These are phyloP conservation scores for Taphrina sp. DNA, from an alignment of 1,139 yeast species.

Conservation along the genomic window DNA sequence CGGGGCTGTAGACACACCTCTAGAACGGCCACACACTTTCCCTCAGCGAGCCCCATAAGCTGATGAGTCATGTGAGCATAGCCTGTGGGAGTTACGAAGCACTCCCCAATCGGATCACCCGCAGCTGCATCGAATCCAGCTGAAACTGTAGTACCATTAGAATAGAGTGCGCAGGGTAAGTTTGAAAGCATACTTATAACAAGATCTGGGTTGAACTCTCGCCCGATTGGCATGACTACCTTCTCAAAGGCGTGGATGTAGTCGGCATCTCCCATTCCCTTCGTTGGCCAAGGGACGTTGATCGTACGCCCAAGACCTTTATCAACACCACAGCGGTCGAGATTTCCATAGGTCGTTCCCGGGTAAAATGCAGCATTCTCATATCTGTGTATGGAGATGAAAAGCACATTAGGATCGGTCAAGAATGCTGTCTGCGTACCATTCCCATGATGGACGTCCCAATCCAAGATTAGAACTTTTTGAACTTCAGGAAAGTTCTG, in stretches of 20 bases:
- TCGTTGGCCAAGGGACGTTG: conserved; percentile 91
- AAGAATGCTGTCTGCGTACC: conserved; percentile 94
- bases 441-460: conserved; percentile 88
- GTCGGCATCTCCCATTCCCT: conserved; percentile 95
- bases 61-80: conserved; percentile 95
- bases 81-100: conserved; percentile 92
- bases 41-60: conserved; percentile 82
- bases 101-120: conserved; percentile 97
- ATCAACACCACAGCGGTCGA: conserved; percentile 78
- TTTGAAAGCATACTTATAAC: conserved; percentile 52
- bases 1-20: conserved; percentile 48
- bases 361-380: conserved; percentile 94
- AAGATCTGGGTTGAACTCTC: conserved; percentile 89
- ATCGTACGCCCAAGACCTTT: conserved; percentile 76
- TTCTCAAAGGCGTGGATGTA: conserved; percentile 87
- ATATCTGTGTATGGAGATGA: conserved; percentile 86
- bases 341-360: conserved; percentile 74
- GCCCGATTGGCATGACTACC: conserved; percentile 83
- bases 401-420: conserved; percentile 84
- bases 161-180: too few species aligned
- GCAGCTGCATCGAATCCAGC: conserved; percentile 99
- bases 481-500: conserved; percentile 85
- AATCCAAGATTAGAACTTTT: conserved; percentile 80
- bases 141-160: conserved; percentile 49
- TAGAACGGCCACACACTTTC: conserved; percentile 80